Evolutionary conservation across 2,329 filamentous ascomycete species (phyloP).

Genomic region (Eutypa lata): DNA sequence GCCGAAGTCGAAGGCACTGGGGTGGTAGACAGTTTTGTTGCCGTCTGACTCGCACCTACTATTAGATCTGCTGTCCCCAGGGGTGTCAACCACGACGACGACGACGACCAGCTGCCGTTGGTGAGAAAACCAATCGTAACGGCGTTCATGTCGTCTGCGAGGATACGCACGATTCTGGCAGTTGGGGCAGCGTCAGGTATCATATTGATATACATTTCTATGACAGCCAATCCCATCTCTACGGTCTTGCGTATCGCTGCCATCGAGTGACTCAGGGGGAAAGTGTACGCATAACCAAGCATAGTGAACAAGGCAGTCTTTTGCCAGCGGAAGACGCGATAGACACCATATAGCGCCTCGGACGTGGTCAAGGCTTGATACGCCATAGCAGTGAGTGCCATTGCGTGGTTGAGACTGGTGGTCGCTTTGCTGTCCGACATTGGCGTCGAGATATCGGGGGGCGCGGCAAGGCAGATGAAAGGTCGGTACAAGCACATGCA

Average conservation of each 20-base stretch:
- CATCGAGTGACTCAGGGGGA: conserved; percentile 4
- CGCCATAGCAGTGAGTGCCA: conserved; percentile 11
- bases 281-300: conserved; percentile 13
- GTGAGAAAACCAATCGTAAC: no score
- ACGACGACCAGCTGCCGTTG: no score
- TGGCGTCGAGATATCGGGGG: conserved; percentile 4
- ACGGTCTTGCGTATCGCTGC: conserved; percentile 1
- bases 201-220: conserved; percentile 4
- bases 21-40: no score
- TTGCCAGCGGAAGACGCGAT: conserved; percentile 15
- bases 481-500: conserved; percentile 11
- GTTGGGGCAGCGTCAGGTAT: conserved; percentile 6
- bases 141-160: conserved; percentile 8
- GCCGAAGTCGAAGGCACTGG: no score
- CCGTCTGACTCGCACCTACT: no score
- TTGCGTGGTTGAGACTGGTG: conserved; percentile 9
- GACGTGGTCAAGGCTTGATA: conserved; percentile 8
- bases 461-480: conserved; percentile 11
- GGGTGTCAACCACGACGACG: no score
- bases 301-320: conserved; percentile 14
- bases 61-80: no score
- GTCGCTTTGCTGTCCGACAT: conserved; percentile 9
- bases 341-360: conserved; percentile 7
- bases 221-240: conserved; percentile 6
- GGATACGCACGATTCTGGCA: not conserved